Percentiles rank a stretch among this genome's conserved stretches.
Evolutionary conservation across 495 filamentous ascomycete genomes (phyloP).

Genomic region (Aspergillus affinis): DNA sequence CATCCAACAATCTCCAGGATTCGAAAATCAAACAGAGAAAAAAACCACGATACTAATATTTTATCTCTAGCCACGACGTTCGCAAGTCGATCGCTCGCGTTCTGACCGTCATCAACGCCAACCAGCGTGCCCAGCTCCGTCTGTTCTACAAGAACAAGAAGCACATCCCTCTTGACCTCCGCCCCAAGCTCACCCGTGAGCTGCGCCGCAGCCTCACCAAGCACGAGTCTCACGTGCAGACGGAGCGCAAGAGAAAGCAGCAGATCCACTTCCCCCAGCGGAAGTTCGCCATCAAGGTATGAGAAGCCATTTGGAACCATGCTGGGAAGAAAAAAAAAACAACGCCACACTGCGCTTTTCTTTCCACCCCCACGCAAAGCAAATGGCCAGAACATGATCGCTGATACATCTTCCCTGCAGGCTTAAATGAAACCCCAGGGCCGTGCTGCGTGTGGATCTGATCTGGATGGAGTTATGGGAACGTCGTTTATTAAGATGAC

Average conservation of each 20-base stretch:
- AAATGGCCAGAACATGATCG: background rate
- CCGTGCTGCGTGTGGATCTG: constrained; percentile 37
- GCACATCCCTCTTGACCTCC: constrained; percentile 95
- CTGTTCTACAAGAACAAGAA: constrained; percentile 99
- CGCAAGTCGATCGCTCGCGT: constrained; percentile 99
- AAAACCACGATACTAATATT: constrained; percentile 26
- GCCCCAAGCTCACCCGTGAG: constrained; percentile 93
- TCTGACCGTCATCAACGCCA: constrained; percentile 98
- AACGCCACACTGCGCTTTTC: too few relatives aligned
- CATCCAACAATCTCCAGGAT: background rate
- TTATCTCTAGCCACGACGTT: constrained; percentile 79
- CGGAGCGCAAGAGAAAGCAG: constrained; percentile 94
- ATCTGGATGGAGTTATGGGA: constrained; percentile 41
- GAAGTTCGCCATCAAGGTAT: constrained; percentile 98
- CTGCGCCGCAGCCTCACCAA: constrained; percentile 89
- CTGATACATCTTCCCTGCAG: constrained; percentile 20
- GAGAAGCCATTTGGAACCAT: constrained; percentile 16
- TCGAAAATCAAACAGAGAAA: background rate
- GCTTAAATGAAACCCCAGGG: constrained; percentile 38
- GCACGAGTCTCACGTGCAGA: constrained; percentile 76
- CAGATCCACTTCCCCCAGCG: constrained; percentile 93
- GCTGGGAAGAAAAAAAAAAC: background rate
- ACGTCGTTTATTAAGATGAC: constrained; percentile 34
- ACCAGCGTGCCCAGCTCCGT: constrained; percentile 95
- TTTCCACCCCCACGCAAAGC: background rate